These are phyloP conservation scores for Trichoderma harzianum DNA, from an alignment of 2,329 filamentous ascomycete genomes.

Conservation along the genomic window DNA sequence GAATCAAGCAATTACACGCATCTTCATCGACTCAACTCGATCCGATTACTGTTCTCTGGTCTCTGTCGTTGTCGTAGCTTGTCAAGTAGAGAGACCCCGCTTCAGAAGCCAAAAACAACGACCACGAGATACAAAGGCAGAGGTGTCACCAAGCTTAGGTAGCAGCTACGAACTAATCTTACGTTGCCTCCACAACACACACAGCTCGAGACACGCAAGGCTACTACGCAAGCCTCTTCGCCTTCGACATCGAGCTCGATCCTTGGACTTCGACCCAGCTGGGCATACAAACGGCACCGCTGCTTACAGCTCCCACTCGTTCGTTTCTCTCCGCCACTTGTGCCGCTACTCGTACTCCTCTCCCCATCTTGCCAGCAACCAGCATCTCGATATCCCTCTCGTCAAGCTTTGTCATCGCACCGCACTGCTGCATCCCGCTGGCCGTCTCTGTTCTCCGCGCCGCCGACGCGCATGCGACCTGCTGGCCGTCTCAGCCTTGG, in stretches of 20 bases:
- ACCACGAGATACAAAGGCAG: neutral
- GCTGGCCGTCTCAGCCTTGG: conserved; percentile 14
- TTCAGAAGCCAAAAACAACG: neutral
- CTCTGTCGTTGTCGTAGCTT: neutral
- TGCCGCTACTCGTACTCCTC: neutral
- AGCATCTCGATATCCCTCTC: neutral
- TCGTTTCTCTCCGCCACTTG: neutral
- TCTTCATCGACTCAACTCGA: neutral
- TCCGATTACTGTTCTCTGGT: neutral
- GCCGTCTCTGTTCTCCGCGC: conserved; percentile 12
- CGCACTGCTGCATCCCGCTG: conserved; percentile 5
- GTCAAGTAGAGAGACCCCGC: neutral
- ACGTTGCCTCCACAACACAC: conserved; percentile 6
- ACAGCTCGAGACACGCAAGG: conserved; percentile 13
- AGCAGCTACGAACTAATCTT: neutral
- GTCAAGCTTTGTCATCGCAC: conserved; percentile 8
- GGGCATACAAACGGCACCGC: neutral
- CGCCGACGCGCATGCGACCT: conserved; percentile 18
- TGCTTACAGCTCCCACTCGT: neutral
- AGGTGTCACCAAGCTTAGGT: conserved; percentile 11
- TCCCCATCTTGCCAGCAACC: neutral
- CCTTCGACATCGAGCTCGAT: neutral
- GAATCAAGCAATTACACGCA: neutral
- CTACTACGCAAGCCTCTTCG: conserved; percentile 3
- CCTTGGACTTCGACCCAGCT: neutral